Evolutionary conservation across 192 early-diverging fungal genomes (phyloP), one percentile per base, ranked within the genome.

Genomic region (Mortierella hygrophila): DNA sequence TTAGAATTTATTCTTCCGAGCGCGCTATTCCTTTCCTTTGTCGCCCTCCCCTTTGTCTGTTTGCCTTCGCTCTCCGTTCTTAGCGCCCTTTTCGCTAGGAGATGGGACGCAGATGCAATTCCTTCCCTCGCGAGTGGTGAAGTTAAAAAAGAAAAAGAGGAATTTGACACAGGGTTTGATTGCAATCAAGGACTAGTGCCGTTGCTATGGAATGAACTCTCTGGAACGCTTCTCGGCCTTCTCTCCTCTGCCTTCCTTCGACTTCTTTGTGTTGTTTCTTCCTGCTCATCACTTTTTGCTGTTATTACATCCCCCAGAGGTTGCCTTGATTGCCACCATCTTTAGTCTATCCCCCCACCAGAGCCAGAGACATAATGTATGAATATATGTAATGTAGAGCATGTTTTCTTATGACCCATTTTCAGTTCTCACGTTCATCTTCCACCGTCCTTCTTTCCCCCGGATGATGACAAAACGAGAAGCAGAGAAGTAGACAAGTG

Each of bases 171-270:
- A 75, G 74, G 74, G 74, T 75, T 75, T 75, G 74, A 75, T 75
- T 75, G 74, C 74, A 57, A 49, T 38, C 54, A 75, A 75, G 29
- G 6, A 54, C 72, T 52, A 49, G 72, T 47, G 72, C 47, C 29
- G 26, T 41, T 70, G 69, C 18, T 29, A 26, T 29, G 74, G 55
- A 32, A 76, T 63, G 75, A 76, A 68, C 57, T 63, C 41, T 52
- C 41, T 76, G 75, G 75, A 76, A 76, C 38, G 26, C 26, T 76
- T 76, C 75, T 76, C 40, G 55, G 32, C 37, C 37, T 75, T 75
- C 74, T 41, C 18, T 70, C 40, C 18, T 54, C n/a, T 52, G 23
- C 29, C 23, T 44, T 41, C 54, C 52, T 40, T 76, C 29, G 20
- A 26, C 23, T 57, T 75, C 63, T 63, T 46, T 76, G 35, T 41